phyloP scores from a whole-genome alignment of 2,329 filamentous ascomycete species.

The Emydomyces testavorans region DNA sequence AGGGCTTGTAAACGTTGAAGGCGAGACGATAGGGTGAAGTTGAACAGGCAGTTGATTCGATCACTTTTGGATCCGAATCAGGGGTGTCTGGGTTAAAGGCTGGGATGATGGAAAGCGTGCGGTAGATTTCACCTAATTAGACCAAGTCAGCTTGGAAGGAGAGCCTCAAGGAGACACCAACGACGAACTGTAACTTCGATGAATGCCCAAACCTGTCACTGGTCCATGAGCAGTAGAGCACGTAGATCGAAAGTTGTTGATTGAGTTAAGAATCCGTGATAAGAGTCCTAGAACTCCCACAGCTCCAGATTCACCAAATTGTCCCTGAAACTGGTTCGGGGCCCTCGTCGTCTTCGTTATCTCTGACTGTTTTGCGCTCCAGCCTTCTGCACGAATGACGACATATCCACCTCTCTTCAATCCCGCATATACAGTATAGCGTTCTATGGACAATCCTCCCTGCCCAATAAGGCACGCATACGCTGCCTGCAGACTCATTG shows the following conservation, averaged over 20 bases:
- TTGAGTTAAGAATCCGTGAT: slow-evolving; percentile 26
- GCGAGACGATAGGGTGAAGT: slow-evolving; percentile 53
- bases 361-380: slow-evolving; percentile 26
- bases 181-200: slow-evolving; percentile 41
- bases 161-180: neutral
- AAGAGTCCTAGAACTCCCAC: slow-evolving; percentile 25
- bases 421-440: slow-evolving; percentile 78
- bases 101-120: slow-evolving; percentile 60
- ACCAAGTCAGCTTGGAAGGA: slow-evolving; percentile 22
- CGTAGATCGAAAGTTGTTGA: slow-evolving; percentile 22
- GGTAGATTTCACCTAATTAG: slow-evolving; percentile 62
- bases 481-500: slow-evolving; percentile 80
- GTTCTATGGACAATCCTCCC: slow-evolving; percentile 55
- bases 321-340: neutral
- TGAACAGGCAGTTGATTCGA: slow-evolving; percentile 14
- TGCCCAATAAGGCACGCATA: slow-evolving; percentile 73
- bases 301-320: slow-evolving; percentile 1
- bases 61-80: slow-evolving; percentile 21
- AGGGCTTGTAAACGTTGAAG: slow-evolving; percentile 73
- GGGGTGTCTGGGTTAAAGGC: slow-evolving; percentile 50
- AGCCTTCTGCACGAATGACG: slow-evolving; percentile 57
- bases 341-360: neutral
- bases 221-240: slow-evolving; percentile 35
- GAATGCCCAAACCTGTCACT: slow-evolving; percentile 42
- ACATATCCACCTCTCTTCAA: slow-evolving; percentile 74